Percentiles rank a stretch among this genome's conserved stretches.
These are phyloP conservation scores for Penicillium sp. DNA, from an alignment of 2,329 filamentous ascomycete species.

Conservation along the genomic window DNA sequence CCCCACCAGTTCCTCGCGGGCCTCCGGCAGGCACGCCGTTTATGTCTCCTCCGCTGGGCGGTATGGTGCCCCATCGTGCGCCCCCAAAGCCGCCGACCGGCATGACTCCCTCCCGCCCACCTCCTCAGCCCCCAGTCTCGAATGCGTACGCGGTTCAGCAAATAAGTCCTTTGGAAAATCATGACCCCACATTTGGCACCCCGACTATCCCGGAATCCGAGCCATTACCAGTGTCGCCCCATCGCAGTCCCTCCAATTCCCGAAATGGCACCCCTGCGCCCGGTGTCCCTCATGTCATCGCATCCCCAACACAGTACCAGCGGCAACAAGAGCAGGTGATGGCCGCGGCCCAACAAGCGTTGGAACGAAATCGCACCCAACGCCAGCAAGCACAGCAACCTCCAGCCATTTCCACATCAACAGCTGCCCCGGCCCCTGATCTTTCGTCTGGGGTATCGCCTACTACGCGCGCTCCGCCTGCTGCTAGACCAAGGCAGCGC, in stretches of 20 bases:
- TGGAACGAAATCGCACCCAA: constrained; percentile 73
- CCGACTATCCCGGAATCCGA: constrained; percentile 55
- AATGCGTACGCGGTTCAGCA: constrained; percentile 48
- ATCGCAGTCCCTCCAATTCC: constrained; percentile 68
- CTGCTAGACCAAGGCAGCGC: constrained; percentile 70
- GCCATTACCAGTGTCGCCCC: constrained; percentile 65
- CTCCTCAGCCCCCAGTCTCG: constrained; percentile 44
- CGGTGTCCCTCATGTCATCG: constrained; percentile 39
- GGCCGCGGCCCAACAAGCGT: constrained; percentile 72
- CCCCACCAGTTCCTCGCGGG: constrained; percentile 75
- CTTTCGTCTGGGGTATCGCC: constrained; percentile 41
- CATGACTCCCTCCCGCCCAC: constrained; percentile 43
- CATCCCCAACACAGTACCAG: constrained; percentile 47
- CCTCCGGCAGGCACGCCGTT: constrained; percentile 51
- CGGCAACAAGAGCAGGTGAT: constrained; percentile 84
- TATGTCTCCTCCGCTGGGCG: constrained; percentile 45
- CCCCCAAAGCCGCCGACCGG: constrained; percentile 78
- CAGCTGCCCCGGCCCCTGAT: constrained; percentile 36
- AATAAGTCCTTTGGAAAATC: constrained; percentile 57
- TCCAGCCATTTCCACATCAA: constrained; percentile 34
- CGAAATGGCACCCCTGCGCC: constrained; percentile 56
- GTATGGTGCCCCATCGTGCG: constrained; percentile 74
- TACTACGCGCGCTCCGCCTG: constrained; percentile 50
- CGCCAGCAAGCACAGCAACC: constrained; percentile 54
- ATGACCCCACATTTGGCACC: constrained; percentile 40